These are phyloP conservation scores for Prunus dulcis DNA, from an alignment of 306 rosid species.

Conservation along the genomic window DNA sequence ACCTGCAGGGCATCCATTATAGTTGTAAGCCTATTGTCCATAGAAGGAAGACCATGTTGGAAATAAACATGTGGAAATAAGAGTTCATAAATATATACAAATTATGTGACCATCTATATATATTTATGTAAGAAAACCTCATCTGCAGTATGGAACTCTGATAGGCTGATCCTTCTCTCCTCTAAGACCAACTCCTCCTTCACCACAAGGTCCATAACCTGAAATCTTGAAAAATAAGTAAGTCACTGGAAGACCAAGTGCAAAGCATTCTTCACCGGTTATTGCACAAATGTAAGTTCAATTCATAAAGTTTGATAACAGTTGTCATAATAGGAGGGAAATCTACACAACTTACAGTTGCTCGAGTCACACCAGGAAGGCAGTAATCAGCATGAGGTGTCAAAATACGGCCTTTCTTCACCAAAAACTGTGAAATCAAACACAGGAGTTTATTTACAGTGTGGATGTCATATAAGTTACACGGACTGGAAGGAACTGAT, in stretches of 20 bases:
- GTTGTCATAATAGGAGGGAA: slow-evolving; percentile 2
- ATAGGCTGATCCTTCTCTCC: slow-evolving; percentile 79
- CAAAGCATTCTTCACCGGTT: not conserved
- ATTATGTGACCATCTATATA: not conserved
- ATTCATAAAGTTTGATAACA: not conserved
- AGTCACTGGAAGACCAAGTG: slow-evolving; percentile 1
- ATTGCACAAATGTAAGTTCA: not conserved
- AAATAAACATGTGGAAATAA: not conserved
- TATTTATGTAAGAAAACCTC: slow-evolving; percentile 45
- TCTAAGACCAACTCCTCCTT: slow-evolving; percentile 54
- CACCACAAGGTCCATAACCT: slow-evolving; percentile 83
- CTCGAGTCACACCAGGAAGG: slow-evolving; percentile 86
- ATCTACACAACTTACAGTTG: slow-evolving; percentile 50
- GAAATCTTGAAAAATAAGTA: slow-evolving; percentile 13
- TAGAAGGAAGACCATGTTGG: not conserved
- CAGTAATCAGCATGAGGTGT: slow-evolving; percentile 90
- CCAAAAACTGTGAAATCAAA: slow-evolving; percentile 57
- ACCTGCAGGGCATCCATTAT: slow-evolving; percentile 41
- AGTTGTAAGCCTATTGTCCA: not conserved
- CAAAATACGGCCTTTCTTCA: slow-evolving; percentile 65
- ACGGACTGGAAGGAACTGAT: not conserved
- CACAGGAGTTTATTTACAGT: not conserved
- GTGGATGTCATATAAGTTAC: not conserved
- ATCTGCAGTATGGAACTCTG: slow-evolving; percentile 83
- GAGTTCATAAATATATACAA: not conserved